These are phyloP conservation scores for Candida buenavistaensis DNA, from an alignment of 1,139 yeast genomes.

Conservation along the genomic window DNA sequence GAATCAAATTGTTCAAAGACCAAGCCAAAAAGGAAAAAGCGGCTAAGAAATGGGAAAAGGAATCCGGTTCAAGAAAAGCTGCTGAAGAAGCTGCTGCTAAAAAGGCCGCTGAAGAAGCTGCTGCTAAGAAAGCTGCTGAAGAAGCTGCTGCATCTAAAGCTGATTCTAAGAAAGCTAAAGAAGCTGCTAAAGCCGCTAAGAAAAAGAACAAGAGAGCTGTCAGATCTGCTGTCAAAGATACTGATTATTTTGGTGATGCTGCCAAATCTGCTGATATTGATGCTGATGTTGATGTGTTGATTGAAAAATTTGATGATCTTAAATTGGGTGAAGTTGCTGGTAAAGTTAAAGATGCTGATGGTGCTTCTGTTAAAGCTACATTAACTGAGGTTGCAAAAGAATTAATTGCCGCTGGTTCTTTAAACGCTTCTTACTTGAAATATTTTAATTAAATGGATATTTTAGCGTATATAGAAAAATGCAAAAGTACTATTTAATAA, in stretches of 20 bases:
- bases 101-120: conserved; percentile 80
- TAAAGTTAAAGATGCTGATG: conserved; percentile 55
- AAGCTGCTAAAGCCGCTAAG: conserved; percentile 95
- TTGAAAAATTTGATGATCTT: conserved; percentile 77
- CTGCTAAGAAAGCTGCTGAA: conserved; percentile 74
- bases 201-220: conserved; percentile 96
- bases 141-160: conserved; percentile 70
- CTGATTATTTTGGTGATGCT: conserved; percentile 80
- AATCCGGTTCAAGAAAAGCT: conserved; percentile 95
- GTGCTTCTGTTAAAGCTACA: conserved; percentile 51
- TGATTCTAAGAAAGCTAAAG: conserved; percentile 85
- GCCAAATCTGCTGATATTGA: conserved; percentile 67
- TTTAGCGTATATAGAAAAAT: not conserved
- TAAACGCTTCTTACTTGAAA: conserved; percentile 35
- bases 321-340: conserved; percentile 71
- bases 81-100: conserved; percentile 83
- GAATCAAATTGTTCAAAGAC: conserved; percentile 90
- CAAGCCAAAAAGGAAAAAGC: conserved; percentile 95
- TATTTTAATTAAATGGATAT: conserved; percentile 23
- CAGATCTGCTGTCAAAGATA: conserved; percentile 82
- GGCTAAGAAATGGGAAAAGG: conserved; percentile 95
- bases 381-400: conserved; percentile 50
- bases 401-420: conserved; percentile 32
- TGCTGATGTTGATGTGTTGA: conserved; percentile 73
- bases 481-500: no score